A percentile compares a stretch with the other conserved stretches of the same genome.
Conservation (phyloP, 257 asterid genomes). For the Lycium ferocissimum region DNA sequence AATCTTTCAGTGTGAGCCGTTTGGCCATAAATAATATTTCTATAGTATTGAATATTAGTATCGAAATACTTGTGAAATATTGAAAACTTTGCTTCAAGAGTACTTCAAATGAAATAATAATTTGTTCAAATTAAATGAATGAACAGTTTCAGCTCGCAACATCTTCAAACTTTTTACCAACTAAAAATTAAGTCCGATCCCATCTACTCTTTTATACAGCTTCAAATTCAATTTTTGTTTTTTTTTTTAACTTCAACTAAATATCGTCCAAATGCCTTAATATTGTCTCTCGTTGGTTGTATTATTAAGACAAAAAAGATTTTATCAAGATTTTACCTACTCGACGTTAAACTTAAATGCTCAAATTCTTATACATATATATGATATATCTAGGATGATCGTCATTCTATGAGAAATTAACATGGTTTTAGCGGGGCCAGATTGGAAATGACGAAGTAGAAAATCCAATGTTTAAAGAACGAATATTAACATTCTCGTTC, state of each 20-base stretch:
- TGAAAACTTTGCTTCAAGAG: background rate
- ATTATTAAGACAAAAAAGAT: too few relatives aligned
- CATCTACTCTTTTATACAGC: background rate
- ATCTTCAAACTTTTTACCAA: background rate
- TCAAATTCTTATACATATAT: background rate
- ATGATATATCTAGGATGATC: background rate
- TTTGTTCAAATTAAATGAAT: too few relatives aligned
- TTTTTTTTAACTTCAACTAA: background rate
- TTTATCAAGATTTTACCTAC: background rate
- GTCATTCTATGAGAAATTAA: background rate
- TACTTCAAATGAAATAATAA: background rate
- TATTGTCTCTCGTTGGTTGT: background rate
- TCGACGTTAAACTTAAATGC: background rate
- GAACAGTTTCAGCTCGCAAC: background rate
- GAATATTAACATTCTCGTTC: conserved; percentile 13
- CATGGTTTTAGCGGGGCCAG: background rate
- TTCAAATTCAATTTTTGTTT: background rate
- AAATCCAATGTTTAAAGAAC: background rate
- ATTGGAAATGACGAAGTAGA: background rate
- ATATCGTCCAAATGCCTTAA: background rate
- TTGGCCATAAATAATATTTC: too few relatives aligned
- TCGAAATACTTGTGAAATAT: background rate
- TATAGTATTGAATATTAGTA: background rate
- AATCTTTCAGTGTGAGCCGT: too few relatives aligned
- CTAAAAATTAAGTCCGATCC: background rate